Evolutionary conservation across 306 rosid species (phyloP).

Genomic region (Corylus heterophylla): DNA sequence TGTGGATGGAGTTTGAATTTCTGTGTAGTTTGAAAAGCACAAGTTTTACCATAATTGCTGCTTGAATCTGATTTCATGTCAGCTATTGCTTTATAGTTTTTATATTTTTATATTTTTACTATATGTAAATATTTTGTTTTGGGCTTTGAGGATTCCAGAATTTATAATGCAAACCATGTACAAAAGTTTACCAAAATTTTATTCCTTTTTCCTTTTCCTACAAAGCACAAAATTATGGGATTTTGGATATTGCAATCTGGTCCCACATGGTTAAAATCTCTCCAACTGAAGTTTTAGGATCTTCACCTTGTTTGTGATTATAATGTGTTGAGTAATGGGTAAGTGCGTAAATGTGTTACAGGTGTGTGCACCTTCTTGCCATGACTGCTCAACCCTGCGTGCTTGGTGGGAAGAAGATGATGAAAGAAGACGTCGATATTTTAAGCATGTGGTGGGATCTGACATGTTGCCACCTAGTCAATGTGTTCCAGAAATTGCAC

Average conservation of each 20-base stretch:
- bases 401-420: conserved; percentile 99
- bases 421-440: conserved; percentile 75
- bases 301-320: not conserved
- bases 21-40: not conserved
- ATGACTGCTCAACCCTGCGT: conserved; percentile 91
- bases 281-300: not conserved
- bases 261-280: not conserved
- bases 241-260: conserved; percentile 7
- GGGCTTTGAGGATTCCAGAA: not conserved
- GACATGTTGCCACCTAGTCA: conserved; percentile 64
- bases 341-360: conserved; percentile 30
- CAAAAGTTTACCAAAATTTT: not conserved
- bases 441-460: conserved; percentile 62
- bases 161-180: not conserved
- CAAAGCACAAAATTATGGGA: not conserved
- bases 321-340: conserved; percentile 16
- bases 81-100: not conserved
- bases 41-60: not conserved
- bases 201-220: not conserved
- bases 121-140: not conserved
- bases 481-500: conserved; percentile 74
- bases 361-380: conserved; percentile 99
- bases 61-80: not conserved
- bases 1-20: not conserved
- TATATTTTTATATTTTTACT: not conserved